Evolutionary conservation across 805 yeast species (phyloP).

Genomic region (Blastobotrys americana): DNA sequence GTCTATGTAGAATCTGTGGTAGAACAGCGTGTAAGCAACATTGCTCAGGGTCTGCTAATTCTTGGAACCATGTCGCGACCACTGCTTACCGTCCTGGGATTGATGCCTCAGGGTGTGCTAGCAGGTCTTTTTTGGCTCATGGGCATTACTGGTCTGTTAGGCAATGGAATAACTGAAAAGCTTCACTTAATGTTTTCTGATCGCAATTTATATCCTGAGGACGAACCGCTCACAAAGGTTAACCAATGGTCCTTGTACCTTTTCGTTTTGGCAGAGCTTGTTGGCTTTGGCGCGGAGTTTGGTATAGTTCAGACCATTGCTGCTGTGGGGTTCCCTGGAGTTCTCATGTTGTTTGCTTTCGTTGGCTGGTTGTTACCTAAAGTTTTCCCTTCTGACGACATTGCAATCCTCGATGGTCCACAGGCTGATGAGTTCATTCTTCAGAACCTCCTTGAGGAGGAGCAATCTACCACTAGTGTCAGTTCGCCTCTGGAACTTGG

Average conservation of each 20-base stretch:
- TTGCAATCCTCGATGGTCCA: slow-evolving; percentile 56
- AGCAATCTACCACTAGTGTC: too few relatives aligned
- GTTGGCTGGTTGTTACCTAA: slow-evolving; percentile 55
- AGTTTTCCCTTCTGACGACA: slow-evolving; percentile 54
- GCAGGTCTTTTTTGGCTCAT: slow-evolving; percentile 90
- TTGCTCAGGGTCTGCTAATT: slow-evolving; percentile 75
- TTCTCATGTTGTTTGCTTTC: slow-evolving; percentile 59
- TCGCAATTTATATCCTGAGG: slow-evolving; percentile 32
- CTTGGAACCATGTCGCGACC: slow-evolving; percentile 89
- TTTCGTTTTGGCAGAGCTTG: slow-evolving; percentile 51
- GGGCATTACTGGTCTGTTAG: slow-evolving; percentile 76
- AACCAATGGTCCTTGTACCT: slow-evolving; percentile 37
- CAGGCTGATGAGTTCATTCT: slow-evolving; percentile 36
- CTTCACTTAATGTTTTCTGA: slow-evolving; percentile 61
- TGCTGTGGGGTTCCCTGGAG: slow-evolving; percentile 92
- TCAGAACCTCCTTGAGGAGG: slow-evolving; percentile 22
- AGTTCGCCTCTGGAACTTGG: too few relatives aligned
- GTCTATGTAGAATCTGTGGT: slow-evolving; percentile 50
- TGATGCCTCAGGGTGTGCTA: slow-evolving; percentile 86
- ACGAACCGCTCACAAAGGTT: slow-evolving; percentile 30
- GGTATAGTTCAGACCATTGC: slow-evolving; percentile 81
- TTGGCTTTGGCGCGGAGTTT: slow-evolving; percentile 73
- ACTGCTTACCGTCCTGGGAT: slow-evolving; percentile 65
- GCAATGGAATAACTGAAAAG: slow-evolving; percentile 56
- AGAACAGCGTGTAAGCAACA: slow-evolving; percentile 83